Conservation (phyloP, 2,329 filamentous ascomycete genomes). For the Ophiostoma novo-ulmi region DNA sequence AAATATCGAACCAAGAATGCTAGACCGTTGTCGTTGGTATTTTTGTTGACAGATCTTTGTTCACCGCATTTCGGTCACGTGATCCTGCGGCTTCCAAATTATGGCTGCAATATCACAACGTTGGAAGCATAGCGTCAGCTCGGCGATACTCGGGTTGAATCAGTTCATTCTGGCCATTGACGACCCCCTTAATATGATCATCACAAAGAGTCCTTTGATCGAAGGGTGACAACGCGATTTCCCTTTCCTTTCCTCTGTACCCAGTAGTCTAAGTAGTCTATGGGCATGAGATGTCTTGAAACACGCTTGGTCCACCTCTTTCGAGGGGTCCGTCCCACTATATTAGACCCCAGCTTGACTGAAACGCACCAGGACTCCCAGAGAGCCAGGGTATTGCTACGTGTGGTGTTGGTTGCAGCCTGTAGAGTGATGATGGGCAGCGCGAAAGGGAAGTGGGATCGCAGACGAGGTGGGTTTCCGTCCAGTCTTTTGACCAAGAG, state of each 20-base stretch:
- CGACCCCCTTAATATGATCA: background rate
- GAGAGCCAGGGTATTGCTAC: background rate
- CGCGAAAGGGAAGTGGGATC: background rate
- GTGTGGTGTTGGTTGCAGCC: background rate
- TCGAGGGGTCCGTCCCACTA: background rate
- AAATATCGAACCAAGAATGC: too few species aligned
- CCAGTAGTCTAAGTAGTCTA: background rate
- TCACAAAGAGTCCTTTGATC: background rate
- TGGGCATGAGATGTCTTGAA: background rate
- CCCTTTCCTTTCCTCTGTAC: background rate
- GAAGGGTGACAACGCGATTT: background rate
- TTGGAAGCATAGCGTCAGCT: background rate
- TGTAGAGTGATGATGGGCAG: background rate
- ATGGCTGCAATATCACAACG: too few species aligned
- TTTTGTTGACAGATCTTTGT: background rate
- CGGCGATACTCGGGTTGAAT: background rate
- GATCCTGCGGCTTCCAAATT: background rate
- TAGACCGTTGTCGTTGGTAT: background rate
- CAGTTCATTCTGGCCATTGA: background rate
- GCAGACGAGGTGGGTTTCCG: background rate
- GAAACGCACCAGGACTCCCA: background rate
- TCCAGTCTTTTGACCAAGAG: background rate
- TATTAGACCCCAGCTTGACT: background rate
- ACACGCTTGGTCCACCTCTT: conserved; percentile 8
- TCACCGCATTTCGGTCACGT: background rate